Evolutionary conservation across 768 basidiomycete species (phyloP).

Genomic region (Boletus sp.): DNA sequence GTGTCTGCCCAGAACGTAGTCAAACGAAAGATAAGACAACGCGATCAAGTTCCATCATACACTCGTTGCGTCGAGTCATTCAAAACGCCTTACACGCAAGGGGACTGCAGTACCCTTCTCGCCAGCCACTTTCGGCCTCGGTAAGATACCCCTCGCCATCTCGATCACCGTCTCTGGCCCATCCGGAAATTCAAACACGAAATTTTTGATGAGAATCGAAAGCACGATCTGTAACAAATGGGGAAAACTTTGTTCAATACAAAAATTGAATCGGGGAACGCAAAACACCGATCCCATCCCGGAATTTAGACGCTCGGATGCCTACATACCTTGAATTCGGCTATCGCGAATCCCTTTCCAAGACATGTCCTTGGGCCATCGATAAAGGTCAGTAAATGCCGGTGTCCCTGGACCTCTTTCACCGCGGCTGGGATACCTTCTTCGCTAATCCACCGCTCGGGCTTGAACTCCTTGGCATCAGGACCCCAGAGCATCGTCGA

Average conservation of each 20-base stretch:
- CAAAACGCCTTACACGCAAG: conserved; percentile 4
- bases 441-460: conserved; percentile 57
- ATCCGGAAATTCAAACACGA: conserved; percentile 21
- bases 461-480: conserved; percentile 55
- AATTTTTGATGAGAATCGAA: background rate
- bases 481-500: conserved; percentile 59
- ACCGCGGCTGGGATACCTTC: conserved; percentile 28
- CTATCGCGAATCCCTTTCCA: conserved; percentile 10
- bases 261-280: no score
- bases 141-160: conserved; percentile 10
- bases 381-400: background rate
- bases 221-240: background rate
- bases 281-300: background rate
- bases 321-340: background rate
- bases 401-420: conserved; percentile 20
- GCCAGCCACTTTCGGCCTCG: conserved; percentile 19
- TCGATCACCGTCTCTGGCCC: conserved; percentile 18
- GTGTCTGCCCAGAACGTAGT: no score
- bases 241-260: no score
- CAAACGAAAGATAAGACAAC: no score
- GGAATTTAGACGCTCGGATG: background rate
- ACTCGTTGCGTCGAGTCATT: background rate
- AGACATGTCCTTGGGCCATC: conserved; percentile 1
- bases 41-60: no score
- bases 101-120: conserved; percentile 20